These are phyloP conservation scores for Cymbidium sinense DNA, from an alignment of 106 monocot species.

Conservation along the genomic window DNA sequence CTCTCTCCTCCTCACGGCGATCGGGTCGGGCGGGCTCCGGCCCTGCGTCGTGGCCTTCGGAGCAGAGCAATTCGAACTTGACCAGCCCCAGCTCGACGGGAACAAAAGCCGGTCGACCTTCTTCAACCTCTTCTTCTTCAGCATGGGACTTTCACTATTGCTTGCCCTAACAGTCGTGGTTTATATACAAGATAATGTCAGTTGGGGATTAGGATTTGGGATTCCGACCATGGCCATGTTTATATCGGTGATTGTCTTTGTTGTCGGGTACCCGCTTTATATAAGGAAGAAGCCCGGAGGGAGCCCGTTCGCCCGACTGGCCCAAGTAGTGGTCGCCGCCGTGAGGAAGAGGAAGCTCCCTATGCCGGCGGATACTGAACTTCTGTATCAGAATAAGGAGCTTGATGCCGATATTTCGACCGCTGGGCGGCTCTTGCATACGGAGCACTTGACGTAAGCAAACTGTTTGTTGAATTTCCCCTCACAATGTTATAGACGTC, in stretches of 20 bases:
- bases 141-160: conserved; percentile 16
- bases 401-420: conserved; percentile 53
- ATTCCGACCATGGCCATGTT: conserved; percentile 32
- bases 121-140: conserved; percentile 48
- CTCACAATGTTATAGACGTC: background rate
- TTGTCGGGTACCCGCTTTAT: conserved; percentile 37
- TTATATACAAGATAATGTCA: conserved; percentile 38
- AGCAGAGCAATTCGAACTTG: conserved; percentile 50
- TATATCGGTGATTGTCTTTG: conserved; percentile 19
- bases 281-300: conserved; percentile 21
- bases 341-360: conserved; percentile 26
- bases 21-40: conserved; percentile 60
- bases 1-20: conserved; percentile 34
- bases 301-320: conserved; percentile 35
- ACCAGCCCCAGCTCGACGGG: background rate
- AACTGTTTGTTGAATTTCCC: background rate
- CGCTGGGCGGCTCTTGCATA: conserved; percentile 41
- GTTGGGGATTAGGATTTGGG: conserved; percentile 43
- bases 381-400: conserved; percentile 50
- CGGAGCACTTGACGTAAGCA: conserved; percentile 20
- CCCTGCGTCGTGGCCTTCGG: conserved; percentile 66
- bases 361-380: conserved; percentile 15
- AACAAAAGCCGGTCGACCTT: conserved; percentile 12
- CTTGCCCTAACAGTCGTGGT: conserved; percentile 37
- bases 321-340: conserved; percentile 27